Base-by-base conservation (phyloP, 495 filamentous ascomycete genomes). In the Eremomyces bilateralis region DNA sequence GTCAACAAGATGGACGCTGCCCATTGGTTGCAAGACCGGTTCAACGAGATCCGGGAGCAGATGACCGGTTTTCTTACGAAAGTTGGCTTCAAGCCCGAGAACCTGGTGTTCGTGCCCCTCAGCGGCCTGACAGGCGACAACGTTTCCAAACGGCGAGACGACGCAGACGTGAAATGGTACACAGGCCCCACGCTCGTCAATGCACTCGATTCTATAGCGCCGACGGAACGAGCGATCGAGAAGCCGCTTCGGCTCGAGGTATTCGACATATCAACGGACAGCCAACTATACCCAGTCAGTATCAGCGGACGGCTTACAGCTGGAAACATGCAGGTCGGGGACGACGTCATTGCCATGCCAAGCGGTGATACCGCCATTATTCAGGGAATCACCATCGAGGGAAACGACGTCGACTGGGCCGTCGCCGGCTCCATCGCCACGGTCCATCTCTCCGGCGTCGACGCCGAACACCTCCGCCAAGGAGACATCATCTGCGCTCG, bases 1-100 rank as follows among this genome's bases (percentile, higher is more conserved):
- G 65, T 95, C 43, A 97, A 97, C 55, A 97, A 97, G 56, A 72
- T 97, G 47, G 88, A 97, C 51, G 69, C 65, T 0, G 71, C 83
- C 5, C 52, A 57, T 11, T 97, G 88, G 88, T 74, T 68, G 11
- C 59, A 74, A 53, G 72, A 65, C 12, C 69, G 83, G 2, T 97
- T 85, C 46, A 60, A 75, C 24, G 80, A 91, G 48, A 94, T 95
- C 37, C 62, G 69, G 38, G 69, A 80, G 42, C 82, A 92, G 46
- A 66, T 92, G 32, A 67, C 69, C 0, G 73, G 76, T 4, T 93
- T 97, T 57, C 56, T 95, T 35, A 71, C 69, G 0, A 64, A 71
- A 0, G 80, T 82, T 0, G 80, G 80, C 4, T 95, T 94, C 50
- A 67, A 71, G 33, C 34, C 61, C 1, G 81, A 76, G 52, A 80